Conservation (phyloP, 2,329 filamentous ascomycete species). For the Neonectria neomacrospora region DNA sequence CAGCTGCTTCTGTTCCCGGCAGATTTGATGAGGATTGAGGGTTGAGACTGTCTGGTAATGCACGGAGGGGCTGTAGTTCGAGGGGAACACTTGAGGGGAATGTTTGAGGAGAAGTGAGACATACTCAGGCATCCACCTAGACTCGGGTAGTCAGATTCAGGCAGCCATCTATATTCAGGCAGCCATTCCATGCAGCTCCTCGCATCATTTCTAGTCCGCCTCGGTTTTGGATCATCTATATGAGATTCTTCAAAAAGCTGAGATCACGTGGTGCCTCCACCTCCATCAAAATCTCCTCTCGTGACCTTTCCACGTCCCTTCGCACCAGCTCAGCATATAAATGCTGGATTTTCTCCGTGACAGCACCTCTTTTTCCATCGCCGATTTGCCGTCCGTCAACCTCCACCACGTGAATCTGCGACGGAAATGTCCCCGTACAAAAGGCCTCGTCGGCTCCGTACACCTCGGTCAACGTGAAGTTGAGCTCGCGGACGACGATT, state of each 20-base stretch:
- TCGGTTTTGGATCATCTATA: background rate
- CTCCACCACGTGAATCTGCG: constrained; percentile 43
- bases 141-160: too few species aligned
- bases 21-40: too few species aligned
- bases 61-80: too few species aligned
- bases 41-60: too few species aligned
- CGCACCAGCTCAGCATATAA: constrained; percentile 39
- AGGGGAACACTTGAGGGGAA: too few species aligned
- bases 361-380: constrained; percentile 36
- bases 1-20: too few species aligned
- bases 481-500: constrained; percentile 42
- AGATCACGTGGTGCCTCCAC: constrained; percentile 41
- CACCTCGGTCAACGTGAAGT: constrained; percentile 46
- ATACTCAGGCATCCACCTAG: background rate
- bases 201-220: too few species aligned
- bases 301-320: constrained; percentile 33
- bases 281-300: constrained; percentile 38
- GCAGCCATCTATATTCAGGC: too few species aligned
- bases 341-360: constrained; percentile 41
- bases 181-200: too few species aligned
- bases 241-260: constrained; percentile 10
- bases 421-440: constrained; percentile 46
- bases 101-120: too few species aligned
- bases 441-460: constrained; percentile 48
- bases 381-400: constrained; percentile 41